Percentiles rank a stretch among this genome's conserved stretches.
These are phyloP conservation scores for Candida broadrunensis DNA, from an alignment of 805 yeast genomes.

Conservation along the genomic window DNA sequence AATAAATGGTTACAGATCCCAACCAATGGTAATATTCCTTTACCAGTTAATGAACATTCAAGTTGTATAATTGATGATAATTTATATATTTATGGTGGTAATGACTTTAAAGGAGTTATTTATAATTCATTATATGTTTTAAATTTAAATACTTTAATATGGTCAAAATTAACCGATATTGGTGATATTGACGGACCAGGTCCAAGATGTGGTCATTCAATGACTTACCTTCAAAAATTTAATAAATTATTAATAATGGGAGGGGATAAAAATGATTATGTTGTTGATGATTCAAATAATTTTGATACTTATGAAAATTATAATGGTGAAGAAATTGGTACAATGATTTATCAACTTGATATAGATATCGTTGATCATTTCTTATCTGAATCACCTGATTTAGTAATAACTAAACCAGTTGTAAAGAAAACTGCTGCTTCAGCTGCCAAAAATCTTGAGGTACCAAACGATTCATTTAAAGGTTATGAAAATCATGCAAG, in stretches of 20 bases:
- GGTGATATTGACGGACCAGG: constrained; percentile 60
- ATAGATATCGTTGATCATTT: constrained; percentile 37
- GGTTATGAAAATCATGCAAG: constrained; percentile 28
- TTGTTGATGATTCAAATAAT: constrained; percentile 44
- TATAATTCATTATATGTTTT: constrained; percentile 68
- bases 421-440: constrained; percentile 4
- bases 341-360: constrained; percentile 64
- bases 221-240: constrained; percentile 65
- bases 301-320: constrained; percentile 51
- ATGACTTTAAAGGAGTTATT: constrained; percentile 67
- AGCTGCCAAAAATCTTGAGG: constrained; percentile 3
- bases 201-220: constrained; percentile 87
- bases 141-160: constrained; percentile 65
- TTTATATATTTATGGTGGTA: constrained; percentile 88
- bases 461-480: constrained; percentile 5
- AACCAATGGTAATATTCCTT: constrained; percentile 73
- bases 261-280: constrained; percentile 78
- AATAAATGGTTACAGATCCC: constrained; percentile 70
- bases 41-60: constrained; percentile 90
- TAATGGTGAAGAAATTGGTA: constrained; percentile 49
- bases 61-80: constrained; percentile 75
- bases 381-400: constrained; percentile 11
- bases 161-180: constrained; percentile 63
- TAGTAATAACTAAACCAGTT: background rate
- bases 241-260: constrained; percentile 84